Conservation (phyloP, 2,329 filamentous ascomycete genomes). For the Escovopsis sp. region DNA sequence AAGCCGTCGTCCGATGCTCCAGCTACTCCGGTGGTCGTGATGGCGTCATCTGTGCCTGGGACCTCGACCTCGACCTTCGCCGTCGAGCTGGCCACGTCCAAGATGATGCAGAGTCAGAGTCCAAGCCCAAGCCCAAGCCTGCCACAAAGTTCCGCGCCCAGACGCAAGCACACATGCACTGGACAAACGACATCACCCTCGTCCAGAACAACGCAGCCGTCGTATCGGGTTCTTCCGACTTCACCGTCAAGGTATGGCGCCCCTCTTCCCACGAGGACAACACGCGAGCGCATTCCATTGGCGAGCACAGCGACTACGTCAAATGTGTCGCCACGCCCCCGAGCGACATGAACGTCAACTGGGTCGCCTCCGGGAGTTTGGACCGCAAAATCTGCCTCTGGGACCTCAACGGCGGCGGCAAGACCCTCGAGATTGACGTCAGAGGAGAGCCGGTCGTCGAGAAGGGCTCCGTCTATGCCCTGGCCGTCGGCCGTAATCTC, state of each 20-base stretch:
- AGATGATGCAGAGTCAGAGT: slow-evolving; percentile 5
- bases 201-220: slow-evolving; percentile 64
- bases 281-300: slow-evolving; percentile 50
- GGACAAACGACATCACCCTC: slow-evolving; percentile 86
- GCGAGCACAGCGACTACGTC: slow-evolving; percentile 89
- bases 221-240: slow-evolving; percentile 84
- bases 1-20: background rate
- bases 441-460: slow-evolving; percentile 68
- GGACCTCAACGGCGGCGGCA: slow-evolving; percentile 79
- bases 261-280: slow-evolving; percentile 49
- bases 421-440: slow-evolving; percentile 75
- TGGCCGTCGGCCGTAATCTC: slow-evolving; percentile 65
- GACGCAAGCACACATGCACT: slow-evolving; percentile 73
- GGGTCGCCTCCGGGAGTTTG: slow-evolving; percentile 87
- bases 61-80: slow-evolving; percentile 47
- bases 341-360: slow-evolving; percentile 47
- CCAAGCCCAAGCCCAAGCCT: slow-evolving; percentile 22
- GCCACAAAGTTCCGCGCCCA: slow-evolving; percentile 46
- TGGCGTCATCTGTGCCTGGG: slow-evolving; percentile 91
- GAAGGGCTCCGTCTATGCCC: slow-evolving; percentile 90
- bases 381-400: slow-evolving; percentile 87
- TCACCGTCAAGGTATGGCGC: slow-evolving; percentile 85
- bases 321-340: slow-evolving; percentile 76
- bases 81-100: slow-evolving; percentile 12
- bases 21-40: slow-evolving; percentile 95